Percentiles rank a stretch among this genome's conserved stretches.
phyloP scores from a whole-genome alignment of 495 filamentous ascomycete species.

The Xylaria telfairii region DNA sequence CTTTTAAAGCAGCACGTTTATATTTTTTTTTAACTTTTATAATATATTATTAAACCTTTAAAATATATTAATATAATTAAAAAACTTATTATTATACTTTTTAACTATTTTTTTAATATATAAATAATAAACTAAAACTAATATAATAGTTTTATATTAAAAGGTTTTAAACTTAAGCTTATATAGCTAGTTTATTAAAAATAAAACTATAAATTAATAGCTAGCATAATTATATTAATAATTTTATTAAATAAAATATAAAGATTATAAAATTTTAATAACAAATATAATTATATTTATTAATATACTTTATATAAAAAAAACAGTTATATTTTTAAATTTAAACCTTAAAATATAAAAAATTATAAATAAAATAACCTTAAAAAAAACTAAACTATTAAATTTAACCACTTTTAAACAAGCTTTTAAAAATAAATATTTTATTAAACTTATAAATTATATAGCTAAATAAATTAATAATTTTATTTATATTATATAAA shows the following conservation, averaged over 20 bases:
- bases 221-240: neutral
- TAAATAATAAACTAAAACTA: too few relatives aligned
- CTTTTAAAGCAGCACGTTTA: too few relatives aligned
- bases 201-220: neutral
- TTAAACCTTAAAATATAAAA: neutral
- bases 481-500: neutral
- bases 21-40: too few relatives aligned
- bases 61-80: too few relatives aligned
- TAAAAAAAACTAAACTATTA: neutral
- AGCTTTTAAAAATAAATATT: neutral
- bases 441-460: neutral
- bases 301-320: conserved; percentile 5
- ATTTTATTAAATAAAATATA: neutral
- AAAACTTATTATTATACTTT: too few relatives aligned
- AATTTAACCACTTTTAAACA: neutral
- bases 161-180: neutral
- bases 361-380: neutral
- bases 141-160: too few relatives aligned
- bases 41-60: too few relatives aligned
- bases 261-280: too few relatives aligned
- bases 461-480: neutral
- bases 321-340: neutral
- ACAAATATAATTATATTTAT: too few relatives aligned
- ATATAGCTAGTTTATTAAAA: neutral
- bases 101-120: too few relatives aligned